A percentile compares a stretch with the other conserved stretches of the same genome.
Conservation (phyloP, 768 basidiomycete species). For the Mycena filopes region DNA sequence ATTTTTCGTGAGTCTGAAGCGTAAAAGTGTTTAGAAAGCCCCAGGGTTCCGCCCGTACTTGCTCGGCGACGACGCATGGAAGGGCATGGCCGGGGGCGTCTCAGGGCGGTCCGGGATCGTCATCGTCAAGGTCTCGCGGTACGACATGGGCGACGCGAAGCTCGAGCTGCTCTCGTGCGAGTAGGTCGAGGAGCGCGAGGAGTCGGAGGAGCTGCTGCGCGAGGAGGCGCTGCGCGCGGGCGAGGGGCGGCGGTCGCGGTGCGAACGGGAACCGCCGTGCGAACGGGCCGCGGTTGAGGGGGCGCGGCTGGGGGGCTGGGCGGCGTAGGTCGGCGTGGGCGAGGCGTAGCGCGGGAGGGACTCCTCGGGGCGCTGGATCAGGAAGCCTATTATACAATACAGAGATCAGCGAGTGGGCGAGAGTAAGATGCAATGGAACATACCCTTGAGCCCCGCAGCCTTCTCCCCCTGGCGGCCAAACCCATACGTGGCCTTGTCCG, state of each 20-base stretch:
- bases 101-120: slow-evolving; percentile 30
- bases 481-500: slow-evolving; percentile 65
- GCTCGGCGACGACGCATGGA: slow-evolving; percentile 16
- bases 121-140: slow-evolving; percentile 40
- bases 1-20: slow-evolving; percentile 60
- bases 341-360: slow-evolving; percentile 64
- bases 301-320: slow-evolving; percentile 8
- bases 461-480: slow-evolving; percentile 89
- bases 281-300: slow-evolving; percentile 12
- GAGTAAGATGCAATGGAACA: background rate
- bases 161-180: slow-evolving; percentile 48
- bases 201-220: slow-evolving; percentile 23
- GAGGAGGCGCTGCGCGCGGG: slow-evolving; percentile 24
- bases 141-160: slow-evolving; percentile 48
- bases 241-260: slow-evolving; percentile 4
- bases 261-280: background rate
- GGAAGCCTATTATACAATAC: slow-evolving; percentile 56
- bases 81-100: slow-evolving; percentile 26
- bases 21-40: slow-evolving; percentile 23
- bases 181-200: slow-evolving; percentile 30
- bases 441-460: slow-evolving; percentile 64
- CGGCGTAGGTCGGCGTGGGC: slow-evolving; percentile 39
- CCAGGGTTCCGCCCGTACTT: slow-evolving; percentile 25
- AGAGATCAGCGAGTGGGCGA: background rate
- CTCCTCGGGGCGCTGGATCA: slow-evolving; percentile 68